Evolutionary conservation across 768 basidiomycete species (phyloP), one percentile per base, ranked within the genome.

Genomic region (Naganishia vishniacii): DNA sequence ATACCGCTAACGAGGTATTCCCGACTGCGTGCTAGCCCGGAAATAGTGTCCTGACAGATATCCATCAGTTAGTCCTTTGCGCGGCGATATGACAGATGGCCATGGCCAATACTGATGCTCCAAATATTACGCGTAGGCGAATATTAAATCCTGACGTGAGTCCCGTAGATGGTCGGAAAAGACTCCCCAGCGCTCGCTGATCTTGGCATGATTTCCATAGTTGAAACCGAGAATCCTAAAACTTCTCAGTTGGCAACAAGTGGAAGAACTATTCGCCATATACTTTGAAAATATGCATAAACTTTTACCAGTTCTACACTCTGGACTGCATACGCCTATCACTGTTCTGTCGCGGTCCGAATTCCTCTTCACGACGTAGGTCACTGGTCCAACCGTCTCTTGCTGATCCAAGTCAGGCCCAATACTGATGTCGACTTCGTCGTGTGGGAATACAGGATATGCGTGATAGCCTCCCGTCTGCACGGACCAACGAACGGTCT

Each of bases 341-440:
- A 83, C 94, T 37, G 89, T 97, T 16, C 92, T 93, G 72, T 91
- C 89, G 31, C 85, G 95, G 26, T 92, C 89, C 40, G 94, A 94
- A 0, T 97, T 99, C 79, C 79, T 99, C 48, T 82, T 98, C 60
- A 98, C 95, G n/a, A 91, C 92, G 73, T 76, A 59, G 63, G 72
- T 71, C 23, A 6, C 88, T 88, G 89, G 64, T 86, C 83, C 3
- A 4, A 1, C 2, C 26, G 23, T 12, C n/a, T 20, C 6, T 29
- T 20, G 8, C 8, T n/a, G 32, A 32, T 9, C 65, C 61, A 59
- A 8, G 37, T 62, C 46, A 62, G 29, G n/a, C 15, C 53, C 20
- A 16, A 46, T 20, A 4, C 40, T 15, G 13, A 26, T 44, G 5
- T 59, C n/a, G 18, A 12, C 4, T 32, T 28, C 25, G 23, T 45